These are phyloP conservation scores for Mycena chlorophos DNA, from an alignment of 768 basidiomycete species.

Conservation along the genomic window DNA sequence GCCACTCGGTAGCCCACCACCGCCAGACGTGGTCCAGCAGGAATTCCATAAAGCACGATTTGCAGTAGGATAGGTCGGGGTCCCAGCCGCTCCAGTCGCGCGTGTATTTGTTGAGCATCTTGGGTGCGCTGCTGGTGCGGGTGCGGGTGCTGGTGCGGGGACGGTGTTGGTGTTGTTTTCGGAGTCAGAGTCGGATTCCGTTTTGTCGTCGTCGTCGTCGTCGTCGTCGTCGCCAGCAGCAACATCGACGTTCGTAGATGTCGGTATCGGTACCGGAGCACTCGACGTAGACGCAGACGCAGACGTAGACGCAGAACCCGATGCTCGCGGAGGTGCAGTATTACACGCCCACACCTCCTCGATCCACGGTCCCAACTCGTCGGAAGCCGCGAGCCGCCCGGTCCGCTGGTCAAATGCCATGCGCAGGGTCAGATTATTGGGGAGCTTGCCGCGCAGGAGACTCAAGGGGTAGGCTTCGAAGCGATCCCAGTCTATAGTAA, in stretches of 20 bases:
- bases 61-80: conserved; percentile 1
- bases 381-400: background rate
- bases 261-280: background rate
- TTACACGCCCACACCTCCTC: background rate
- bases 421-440: background rate
- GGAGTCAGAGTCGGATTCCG: background rate
- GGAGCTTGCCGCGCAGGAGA: conserved; percentile 2
- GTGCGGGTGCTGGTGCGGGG: background rate
- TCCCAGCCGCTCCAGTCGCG: conserved; percentile 1
- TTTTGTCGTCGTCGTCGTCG: background rate
- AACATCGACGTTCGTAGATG: background rate
- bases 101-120: conserved; percentile 1
- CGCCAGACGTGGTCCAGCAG: conserved; percentile 5
- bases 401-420: background rate
- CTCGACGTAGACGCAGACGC: background rate
- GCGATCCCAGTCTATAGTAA: conserved; percentile 4
- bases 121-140: background rate
- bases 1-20: conserved; percentile 2
- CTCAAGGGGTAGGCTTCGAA: background rate
- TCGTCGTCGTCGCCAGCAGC: background rate
- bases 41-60: background rate
- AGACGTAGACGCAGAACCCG: background rate
- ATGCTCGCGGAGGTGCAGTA: too few species aligned
- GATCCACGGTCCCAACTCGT: background rate
- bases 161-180: background rate